phyloP scores from a whole-genome alignment of 148 eudicot genomes.

The Polygonum maritimum region DNA sequence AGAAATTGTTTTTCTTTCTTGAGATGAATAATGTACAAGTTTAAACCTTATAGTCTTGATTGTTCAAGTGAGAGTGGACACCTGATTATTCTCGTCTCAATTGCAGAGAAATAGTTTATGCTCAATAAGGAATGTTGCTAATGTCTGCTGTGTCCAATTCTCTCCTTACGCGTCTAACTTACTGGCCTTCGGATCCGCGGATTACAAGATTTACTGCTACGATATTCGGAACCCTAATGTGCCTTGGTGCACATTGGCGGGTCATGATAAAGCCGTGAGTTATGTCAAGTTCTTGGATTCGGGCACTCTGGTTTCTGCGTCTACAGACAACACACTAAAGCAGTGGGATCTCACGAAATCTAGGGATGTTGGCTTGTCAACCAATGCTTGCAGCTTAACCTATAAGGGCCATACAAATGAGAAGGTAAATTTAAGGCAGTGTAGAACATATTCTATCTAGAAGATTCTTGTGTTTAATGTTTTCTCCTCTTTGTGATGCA shows the following conservation, averaged over 20 bases:
- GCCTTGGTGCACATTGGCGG: conserved; percentile 79
- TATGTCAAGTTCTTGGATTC: conserved; percentile 80
- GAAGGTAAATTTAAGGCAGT: conserved; percentile 41
- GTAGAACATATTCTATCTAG: not conserved
- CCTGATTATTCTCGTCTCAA: conserved; percentile 7
- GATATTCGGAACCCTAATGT: conserved; percentile 62
- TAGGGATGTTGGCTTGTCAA: conserved; percentile 37
- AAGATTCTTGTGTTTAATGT: not conserved
- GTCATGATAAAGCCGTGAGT: conserved; percentile 84
- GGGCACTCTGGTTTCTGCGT: conserved; percentile 76
- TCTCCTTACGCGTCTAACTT: conserved; percentile 63
- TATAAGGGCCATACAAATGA: conserved; percentile 77
- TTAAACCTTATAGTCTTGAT: not conserved
- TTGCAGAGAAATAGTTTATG: conserved; percentile 53
- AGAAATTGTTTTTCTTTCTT: too few species aligned
- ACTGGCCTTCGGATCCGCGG: conserved; percentile 77
- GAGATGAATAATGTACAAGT: not conserved
- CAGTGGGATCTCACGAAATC: conserved; percentile 88
- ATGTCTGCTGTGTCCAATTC: conserved; percentile 93
- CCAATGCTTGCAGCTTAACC: conserved; percentile 63
- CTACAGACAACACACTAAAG: conserved; percentile 86
- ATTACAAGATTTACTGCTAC: conserved; percentile 74
- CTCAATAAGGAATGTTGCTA: conserved; percentile 56
- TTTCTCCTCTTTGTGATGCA: conserved; percentile 22
- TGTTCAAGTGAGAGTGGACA: not conserved